Conservation (phyloP, 805 yeast species). For the Candida odintsovae region DNA sequence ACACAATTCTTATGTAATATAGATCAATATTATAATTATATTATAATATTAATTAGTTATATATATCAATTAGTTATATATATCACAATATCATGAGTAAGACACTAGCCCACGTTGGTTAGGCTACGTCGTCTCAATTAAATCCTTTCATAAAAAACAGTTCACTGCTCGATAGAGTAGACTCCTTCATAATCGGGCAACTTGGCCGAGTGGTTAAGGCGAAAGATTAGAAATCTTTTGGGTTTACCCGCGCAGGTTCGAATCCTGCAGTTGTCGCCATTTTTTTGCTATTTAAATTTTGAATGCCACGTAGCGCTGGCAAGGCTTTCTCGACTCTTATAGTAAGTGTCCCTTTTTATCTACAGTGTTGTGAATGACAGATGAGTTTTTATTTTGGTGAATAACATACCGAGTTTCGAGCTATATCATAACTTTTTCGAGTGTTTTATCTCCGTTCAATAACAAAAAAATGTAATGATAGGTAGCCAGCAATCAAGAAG, state of each 20-base stretch:
- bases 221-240: slow-evolving; percentile 57
- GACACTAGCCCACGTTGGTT: too few species aligned
- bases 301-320: too few species aligned
- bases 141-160: too few species aligned
- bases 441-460: slow-evolving; percentile 50
- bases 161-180: too few species aligned
- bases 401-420: neutral
- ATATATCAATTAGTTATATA: too few species aligned
- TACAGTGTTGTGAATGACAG: neutral
- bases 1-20: too few species aligned
- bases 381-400: neutral
- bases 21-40: too few species aligned
- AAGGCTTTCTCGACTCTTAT: too few species aligned
- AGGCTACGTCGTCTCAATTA: too few species aligned
- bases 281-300: slow-evolving; percentile 26
- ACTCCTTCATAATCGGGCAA: slow-evolving; percentile 22
- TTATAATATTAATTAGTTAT: too few species aligned
- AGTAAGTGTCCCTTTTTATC: too few species aligned
- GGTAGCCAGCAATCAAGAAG: slow-evolving; percentile 66
- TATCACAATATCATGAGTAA: too few species aligned
- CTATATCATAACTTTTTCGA: neutral
- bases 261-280: slow-evolving; percentile 67
- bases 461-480: slow-evolving; percentile 66
- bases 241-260: slow-evolving; percentile 63
- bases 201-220: slow-evolving; percentile 67